These are phyloP conservation scores for Luvunga scandens DNA, from an alignment of 345 rosid species.

Conservation along the genomic window DNA sequence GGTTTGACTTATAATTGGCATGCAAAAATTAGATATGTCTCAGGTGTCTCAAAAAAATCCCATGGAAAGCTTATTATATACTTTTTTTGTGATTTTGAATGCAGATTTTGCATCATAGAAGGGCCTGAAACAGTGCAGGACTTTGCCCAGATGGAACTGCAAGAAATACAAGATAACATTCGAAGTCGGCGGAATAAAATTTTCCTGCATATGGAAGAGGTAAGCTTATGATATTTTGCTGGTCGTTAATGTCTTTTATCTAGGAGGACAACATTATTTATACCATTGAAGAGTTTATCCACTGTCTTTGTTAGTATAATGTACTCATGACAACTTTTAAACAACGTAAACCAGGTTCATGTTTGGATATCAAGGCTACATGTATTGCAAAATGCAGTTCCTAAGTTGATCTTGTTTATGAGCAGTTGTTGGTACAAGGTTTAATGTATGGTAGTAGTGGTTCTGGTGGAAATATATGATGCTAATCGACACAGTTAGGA, in stretches of 20 bases:
- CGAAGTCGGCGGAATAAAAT: conserved; percentile 91
- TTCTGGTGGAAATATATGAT: neutral
- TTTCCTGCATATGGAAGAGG: conserved; percentile 99
- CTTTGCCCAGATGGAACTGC: conserved; percentile 84
- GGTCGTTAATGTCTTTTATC: neutral
- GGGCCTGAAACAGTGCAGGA: conserved; percentile 96
- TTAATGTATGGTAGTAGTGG: neutral
- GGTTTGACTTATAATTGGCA: neutral
- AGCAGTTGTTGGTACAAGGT: neutral
- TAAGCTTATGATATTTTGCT: conserved; percentile 1
- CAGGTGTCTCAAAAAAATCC: neutral
- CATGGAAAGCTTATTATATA: neutral
- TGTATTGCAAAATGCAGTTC: neutral
- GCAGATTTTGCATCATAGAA: conserved; percentile 96
- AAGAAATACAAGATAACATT: conserved; percentile 92
- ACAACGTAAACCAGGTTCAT: neutral
- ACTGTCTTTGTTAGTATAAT: neutral
- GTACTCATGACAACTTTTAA: neutral
- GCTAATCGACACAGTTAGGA: neutral
- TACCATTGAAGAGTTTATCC: neutral
- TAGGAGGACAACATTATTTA: neutral
- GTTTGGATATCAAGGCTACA: neutral
- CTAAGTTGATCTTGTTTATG: neutral
- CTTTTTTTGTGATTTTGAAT: conserved; percentile 6
- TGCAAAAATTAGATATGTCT: neutral